A percentile compares a stretch with the other conserved stretches of the same genome.
phyloP scores from a whole-genome alignment of 2,329 filamentous ascomycete species.

The Colletotrichum sp. region DNA sequence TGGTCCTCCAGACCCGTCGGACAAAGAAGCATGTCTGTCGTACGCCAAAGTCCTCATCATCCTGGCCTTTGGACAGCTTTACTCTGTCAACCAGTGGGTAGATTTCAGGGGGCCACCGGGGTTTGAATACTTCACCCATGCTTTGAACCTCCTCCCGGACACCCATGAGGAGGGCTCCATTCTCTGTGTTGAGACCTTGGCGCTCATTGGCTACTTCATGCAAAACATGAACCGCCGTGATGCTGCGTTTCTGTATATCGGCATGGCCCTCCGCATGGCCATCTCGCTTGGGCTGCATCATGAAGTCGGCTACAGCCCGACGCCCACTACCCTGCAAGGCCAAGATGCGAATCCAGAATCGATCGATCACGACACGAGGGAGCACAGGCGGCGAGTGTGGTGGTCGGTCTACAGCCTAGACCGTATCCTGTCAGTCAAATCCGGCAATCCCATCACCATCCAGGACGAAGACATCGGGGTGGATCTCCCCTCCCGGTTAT shows the following conservation, averaged over 20 bases:
- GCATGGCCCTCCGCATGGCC: conserved; percentile 60
- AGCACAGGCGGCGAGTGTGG: conserved; percentile 48
- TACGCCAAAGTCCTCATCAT: conserved; percentile 58
- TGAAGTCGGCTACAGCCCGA: conserved; percentile 39
- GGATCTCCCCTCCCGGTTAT: conserved; percentile 31
- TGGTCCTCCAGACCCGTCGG: conserved; percentile 42
- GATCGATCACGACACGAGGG: conserved; percentile 28
- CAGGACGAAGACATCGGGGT: conserved; percentile 37
- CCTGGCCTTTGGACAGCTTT: conserved; percentile 60
- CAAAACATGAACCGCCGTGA: conserved; percentile 61
- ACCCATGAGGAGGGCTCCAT: conserved; percentile 60
- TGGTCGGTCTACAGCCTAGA: conserved; percentile 39
- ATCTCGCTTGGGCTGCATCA: conserved; percentile 62
- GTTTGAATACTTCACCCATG: conserved; percentile 58
- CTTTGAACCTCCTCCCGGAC: conserved; percentile 56
- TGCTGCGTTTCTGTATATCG: conserved; percentile 59
- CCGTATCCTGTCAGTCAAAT: conserved; percentile 34
- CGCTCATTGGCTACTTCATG: conserved; percentile 61
- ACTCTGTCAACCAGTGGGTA: conserved; percentile 62
- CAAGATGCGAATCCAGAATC: neutral
- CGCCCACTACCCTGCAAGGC: neutral
- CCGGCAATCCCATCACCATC: conserved; percentile 33
- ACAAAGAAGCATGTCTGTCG: conserved; percentile 51
- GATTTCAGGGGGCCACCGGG: conserved; percentile 57
- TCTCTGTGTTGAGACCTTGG: conserved; percentile 58